phyloP scores from a whole-genome alignment of 352 stramenopile genomes.

The Globisporangium rhizosaccharum region DNA sequence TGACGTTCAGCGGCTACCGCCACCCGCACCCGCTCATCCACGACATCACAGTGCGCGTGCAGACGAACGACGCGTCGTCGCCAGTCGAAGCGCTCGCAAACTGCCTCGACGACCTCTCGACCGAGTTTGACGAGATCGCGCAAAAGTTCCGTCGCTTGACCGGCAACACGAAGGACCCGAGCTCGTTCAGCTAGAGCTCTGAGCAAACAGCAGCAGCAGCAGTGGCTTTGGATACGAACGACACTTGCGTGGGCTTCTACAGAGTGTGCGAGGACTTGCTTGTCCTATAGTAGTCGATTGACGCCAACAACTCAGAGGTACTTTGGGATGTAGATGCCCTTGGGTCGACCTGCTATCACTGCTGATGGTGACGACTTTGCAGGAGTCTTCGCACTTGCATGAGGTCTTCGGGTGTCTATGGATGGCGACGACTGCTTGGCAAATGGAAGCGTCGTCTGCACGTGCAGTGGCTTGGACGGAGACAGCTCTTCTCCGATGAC shows the following conservation, averaged over 20 bases:
- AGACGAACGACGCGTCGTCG: constrained; percentile 83
- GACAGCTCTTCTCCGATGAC: too few species aligned
- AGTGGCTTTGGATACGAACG: neutral
- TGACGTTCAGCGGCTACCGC: constrained; percentile 94
- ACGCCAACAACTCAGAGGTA: constrained; percentile 6
- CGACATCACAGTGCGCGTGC: constrained; percentile 94
- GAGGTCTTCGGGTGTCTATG: too few species aligned
- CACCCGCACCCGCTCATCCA: constrained; percentile 96
- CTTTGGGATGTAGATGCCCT: constrained; percentile 13
- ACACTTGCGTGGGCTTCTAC: neutral
- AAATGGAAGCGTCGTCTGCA: too few species aligned
- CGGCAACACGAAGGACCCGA: constrained; percentile 81
- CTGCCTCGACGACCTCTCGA: constrained; percentile 81
- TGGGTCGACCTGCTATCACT: neutral
- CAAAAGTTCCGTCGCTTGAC: constrained; percentile 79
- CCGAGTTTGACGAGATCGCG: constrained; percentile 83
- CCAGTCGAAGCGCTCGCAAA: constrained; percentile 78
- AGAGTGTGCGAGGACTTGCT: neutral
- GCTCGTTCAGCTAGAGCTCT: constrained; percentile 64
- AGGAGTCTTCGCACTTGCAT: too few species aligned
- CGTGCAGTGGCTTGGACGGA: too few species aligned
- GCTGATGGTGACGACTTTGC: neutral
- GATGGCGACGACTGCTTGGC: too few species aligned
- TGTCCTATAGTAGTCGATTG: neutral
- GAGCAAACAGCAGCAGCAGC: neutral